Conservation (phyloP, 495 filamentous ascomycete genomes). For the Aspergillus haitiensis region DNA sequence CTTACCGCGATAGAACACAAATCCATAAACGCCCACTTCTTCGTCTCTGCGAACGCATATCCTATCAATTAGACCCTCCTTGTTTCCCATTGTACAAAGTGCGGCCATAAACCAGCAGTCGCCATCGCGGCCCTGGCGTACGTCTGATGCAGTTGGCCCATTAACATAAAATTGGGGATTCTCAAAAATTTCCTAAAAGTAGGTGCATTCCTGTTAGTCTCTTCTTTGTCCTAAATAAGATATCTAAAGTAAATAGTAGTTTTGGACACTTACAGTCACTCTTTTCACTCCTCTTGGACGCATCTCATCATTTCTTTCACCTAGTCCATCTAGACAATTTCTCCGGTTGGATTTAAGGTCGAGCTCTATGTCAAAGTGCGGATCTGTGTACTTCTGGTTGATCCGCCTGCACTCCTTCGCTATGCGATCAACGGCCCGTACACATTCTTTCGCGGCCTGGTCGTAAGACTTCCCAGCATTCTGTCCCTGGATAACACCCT, state of each 20-base stretch:
- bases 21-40: conserved; percentile 86
- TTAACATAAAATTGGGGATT: conserved; percentile 82
- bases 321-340: conserved; percentile 65
- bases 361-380: conserved; percentile 82
- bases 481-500: conserved; percentile 53
- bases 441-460: conserved; percentile 68
- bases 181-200: conserved; percentile 76
- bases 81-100: conserved; percentile 79
- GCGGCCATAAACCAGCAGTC: conserved; percentile 95
- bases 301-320: conserved; percentile 42
- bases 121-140: conserved; percentile 75
- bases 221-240: background rate
- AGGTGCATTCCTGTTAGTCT: background rate
- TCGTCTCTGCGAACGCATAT: conserved; percentile 83
- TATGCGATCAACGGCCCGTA: conserved; percentile 75
- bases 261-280: conserved; percentile 47
- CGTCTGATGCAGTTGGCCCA: conserved; percentile 78
- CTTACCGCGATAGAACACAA: conserved; percentile 82
- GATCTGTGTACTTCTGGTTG: conserved; percentile 89
- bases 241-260: background rate
- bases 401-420: conserved; percentile 76
- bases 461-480: conserved; percentile 67
- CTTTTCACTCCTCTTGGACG: conserved; percentile 63
- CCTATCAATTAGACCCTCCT: conserved; percentile 72
- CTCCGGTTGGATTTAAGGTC: conserved; percentile 65